Percentiles rank a stretch among this genome's conserved stretches.
Evolutionary conservation across 371 early-diverging fungal genomes (phyloP).

Genomic region (Blakeslea trispora): DNA sequence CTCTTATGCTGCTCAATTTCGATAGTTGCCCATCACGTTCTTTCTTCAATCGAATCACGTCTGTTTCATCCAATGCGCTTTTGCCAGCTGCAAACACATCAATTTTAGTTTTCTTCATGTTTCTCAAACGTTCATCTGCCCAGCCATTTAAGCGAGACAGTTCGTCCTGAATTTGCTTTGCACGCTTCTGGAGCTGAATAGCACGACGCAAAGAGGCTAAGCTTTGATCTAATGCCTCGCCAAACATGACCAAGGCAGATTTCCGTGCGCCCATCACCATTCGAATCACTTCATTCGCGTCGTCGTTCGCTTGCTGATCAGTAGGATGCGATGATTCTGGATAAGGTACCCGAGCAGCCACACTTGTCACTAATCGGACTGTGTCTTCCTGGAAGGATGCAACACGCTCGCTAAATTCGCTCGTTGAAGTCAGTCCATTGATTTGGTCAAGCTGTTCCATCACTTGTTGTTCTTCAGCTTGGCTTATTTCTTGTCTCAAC

Average conservation of each 20-base stretch:
- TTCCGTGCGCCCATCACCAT: constrained; percentile 35
- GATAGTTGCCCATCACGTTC: constrained; percentile 34
- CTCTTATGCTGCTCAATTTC: constrained; percentile 29
- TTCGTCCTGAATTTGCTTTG: constrained; percentile 40
- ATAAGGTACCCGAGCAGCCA: constrained; percentile 35
- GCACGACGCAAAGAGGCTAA: constrained; percentile 37
- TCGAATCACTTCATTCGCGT: constrained; percentile 38
- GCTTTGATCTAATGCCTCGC: constrained; percentile 42
- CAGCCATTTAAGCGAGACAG: constrained; percentile 27
- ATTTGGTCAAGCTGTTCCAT: neutral
- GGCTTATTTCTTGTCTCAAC: constrained; percentile 24
- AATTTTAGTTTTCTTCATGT: constrained; percentile 24
- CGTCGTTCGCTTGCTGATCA: constrained; percentile 33
- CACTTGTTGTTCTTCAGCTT: constrained; percentile 18
- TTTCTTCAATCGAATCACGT: constrained; percentile 31
- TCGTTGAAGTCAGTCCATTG: neutral
- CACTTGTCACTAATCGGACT: constrained; percentile 32
- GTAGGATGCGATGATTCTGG: constrained; percentile 30
- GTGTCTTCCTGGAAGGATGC: constrained; percentile 36
- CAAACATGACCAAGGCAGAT: constrained; percentile 36
- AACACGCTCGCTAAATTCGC: constrained; percentile 30
- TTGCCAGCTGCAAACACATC: constrained; percentile 33
- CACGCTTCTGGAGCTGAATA: constrained; percentile 33
- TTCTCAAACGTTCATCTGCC: constrained; percentile 34
- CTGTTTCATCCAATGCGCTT: constrained; percentile 31